A percentile compares a stretch with the other conserved stretches of the same genome.
Evolutionary conservation across 176 grass and related monocot genomes (phyloP).

Genomic region (Raddia distichophylla): DNA sequence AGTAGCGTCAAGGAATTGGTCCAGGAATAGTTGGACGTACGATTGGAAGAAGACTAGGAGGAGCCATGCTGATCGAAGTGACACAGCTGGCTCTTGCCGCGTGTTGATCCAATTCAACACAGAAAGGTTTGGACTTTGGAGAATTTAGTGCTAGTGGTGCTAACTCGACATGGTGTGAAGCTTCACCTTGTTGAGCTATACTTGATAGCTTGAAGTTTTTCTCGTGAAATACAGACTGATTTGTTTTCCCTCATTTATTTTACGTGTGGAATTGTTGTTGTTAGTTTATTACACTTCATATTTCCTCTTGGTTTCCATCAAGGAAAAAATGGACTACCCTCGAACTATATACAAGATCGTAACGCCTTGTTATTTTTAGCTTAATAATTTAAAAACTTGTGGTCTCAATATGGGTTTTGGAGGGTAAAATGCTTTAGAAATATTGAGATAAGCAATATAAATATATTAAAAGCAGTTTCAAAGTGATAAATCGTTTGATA

Average conservation of each 20-base stretch:
- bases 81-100: background rate
- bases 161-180: constrained; percentile 13
- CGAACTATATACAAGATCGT: no score
- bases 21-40: background rate
- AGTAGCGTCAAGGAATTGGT: background rate
- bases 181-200: background rate
- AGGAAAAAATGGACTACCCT: no score
- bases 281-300: background rate
- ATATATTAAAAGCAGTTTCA: no score
- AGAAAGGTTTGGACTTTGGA: background rate
- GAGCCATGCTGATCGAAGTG: background rate
- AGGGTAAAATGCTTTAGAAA: no score
- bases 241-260: background rate
- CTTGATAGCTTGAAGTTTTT: background rate
- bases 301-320: background rate
- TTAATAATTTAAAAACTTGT: no score
- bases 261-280: background rate
- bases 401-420: no score
- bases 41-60: constrained; percentile 4
- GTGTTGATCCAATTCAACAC: background rate
- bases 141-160: background rate
- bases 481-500: no score
- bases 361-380: no score
- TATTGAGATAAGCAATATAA: no score
- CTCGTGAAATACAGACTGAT: background rate